Evolutionary conservation across 2,329 filamentous ascomycete genomes (phyloP).

Genomic region (Cyclaneusma minus): DNA sequence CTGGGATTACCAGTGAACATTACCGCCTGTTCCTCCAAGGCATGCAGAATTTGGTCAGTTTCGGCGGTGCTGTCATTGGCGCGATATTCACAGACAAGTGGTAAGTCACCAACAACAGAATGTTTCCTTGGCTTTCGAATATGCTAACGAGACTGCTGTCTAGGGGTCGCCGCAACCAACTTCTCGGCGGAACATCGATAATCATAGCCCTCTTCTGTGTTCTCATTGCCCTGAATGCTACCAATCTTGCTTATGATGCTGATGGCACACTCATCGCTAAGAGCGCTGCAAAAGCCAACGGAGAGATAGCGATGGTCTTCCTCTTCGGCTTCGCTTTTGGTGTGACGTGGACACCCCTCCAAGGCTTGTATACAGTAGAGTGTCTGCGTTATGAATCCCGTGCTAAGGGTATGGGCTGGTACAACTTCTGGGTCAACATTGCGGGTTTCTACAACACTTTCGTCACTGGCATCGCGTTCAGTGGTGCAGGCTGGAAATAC

Average conservation of each 20-base stretch:
- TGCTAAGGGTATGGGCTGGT: constrained; percentile 31
- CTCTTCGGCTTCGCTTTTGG: constrained; percentile 20
- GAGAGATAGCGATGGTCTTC: constrained; percentile 26
- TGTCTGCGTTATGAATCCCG: constrained; percentile 28
- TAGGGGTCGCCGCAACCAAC: constrained; percentile 26
- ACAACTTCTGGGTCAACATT: constrained; percentile 28
- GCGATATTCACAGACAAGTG: constrained; percentile 25
- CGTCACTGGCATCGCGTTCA: constrained; percentile 21
- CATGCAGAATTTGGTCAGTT: constrained; percentile 26
- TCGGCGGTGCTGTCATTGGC: constrained; percentile 26
- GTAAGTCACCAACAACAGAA: too few relatives aligned
- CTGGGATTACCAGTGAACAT: constrained; percentile 24
- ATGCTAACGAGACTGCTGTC: constrained; percentile 12
- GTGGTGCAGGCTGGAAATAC: constrained; percentile 22
- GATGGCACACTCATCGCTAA: constrained; percentile 20
- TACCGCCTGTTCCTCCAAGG: constrained; percentile 26
- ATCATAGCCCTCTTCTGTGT: constrained; percentile 24
- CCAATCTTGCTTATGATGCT: constrained; percentile 17
- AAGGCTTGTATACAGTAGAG: constrained; percentile 31
- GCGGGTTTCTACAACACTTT: constrained; percentile 29
- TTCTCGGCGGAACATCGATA: constrained; percentile 25
- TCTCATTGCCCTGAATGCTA: constrained; percentile 25
- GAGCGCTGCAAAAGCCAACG: constrained; percentile 19
- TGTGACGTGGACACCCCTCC: constrained; percentile 28
- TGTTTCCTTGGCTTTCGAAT: constrained; percentile 10